A percentile compares a stretch with the other conserved stretches of the same genome.
Evolutionary conservation across 306 rosid species (phyloP).

Genomic region (Acmispon strigosus): DNA sequence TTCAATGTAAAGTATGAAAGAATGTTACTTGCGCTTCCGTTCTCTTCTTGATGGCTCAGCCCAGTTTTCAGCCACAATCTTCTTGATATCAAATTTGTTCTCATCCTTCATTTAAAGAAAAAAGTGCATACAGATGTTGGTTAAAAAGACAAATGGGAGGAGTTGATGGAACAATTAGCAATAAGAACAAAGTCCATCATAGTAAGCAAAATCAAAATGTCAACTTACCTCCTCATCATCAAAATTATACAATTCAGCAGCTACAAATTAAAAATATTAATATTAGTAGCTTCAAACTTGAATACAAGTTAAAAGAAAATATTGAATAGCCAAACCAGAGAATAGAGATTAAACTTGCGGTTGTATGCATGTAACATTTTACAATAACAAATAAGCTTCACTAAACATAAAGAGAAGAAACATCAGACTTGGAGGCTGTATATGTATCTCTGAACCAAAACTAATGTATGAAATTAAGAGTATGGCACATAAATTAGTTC

Average conservation of each 20-base stretch:
- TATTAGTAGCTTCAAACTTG: conserved; percentile 13
- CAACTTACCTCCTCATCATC: conserved; percentile 87
- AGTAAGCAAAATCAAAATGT: neutral
- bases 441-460: too few relatives aligned
- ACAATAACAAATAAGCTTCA: too few relatives aligned
- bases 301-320: too few relatives aligned
- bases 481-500: too few relatives aligned
- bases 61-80: conserved; percentile 95
- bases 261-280: conserved; percentile 40
- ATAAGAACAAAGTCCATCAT: neutral
- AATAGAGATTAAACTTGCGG: neutral
- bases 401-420: too few relatives aligned
- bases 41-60: conserved; percentile 96
- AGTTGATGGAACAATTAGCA: neutral
- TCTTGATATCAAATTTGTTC: conserved; percentile 79
- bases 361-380: too few relatives aligned
- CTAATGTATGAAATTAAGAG: too few relatives aligned
- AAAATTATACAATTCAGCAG: conserved; percentile 94
- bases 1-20: too few relatives aligned
- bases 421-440: too few relatives aligned
- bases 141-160: neutral
- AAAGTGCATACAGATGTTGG: neutral
- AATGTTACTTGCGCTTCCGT: conserved; percentile 86
- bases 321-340: neutral
- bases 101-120: conserved; percentile 56